Conservation (phyloP, 441 rosid genomes). For the Caryocar brasiliense region DNA sequence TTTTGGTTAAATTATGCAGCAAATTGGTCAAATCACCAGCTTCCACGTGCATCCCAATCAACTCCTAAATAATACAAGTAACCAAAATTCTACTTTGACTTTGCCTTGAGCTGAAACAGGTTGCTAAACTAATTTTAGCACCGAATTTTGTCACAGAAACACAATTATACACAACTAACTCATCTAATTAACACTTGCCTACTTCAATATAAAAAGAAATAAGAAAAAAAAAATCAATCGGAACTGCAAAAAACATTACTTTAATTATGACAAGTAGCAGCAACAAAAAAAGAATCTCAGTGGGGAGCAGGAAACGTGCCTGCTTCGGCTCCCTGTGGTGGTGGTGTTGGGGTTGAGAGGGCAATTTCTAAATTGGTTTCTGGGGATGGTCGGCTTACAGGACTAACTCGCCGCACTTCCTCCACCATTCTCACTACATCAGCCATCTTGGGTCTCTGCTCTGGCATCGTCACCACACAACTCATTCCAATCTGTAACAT, state of each 20-base stretch:
- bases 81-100: conserved; percentile 6
- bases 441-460: conserved; percentile 60
- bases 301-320: conserved; percentile 37
- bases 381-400: conserved; percentile 20
- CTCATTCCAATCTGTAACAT: conserved; percentile 82
- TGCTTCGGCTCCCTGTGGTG: conserved; percentile 26
- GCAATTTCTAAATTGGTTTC: conserved; percentile 44
- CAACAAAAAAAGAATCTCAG: conserved; percentile 11
- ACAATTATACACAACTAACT: conserved; percentile 1
- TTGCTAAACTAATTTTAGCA: conserved; percentile 14
- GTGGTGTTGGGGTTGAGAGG: conserved; percentile 29
- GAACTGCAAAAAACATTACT: conserved; percentile 2
- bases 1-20: conserved; percentile 2
- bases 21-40: background rate
- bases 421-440: conserved; percentile 65
- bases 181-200: background rate
- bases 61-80: conserved; percentile 6
- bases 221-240: background rate
- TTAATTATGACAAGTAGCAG: too few relatives aligned
- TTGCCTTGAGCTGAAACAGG: conserved; percentile 6
- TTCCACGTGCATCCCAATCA: conserved; percentile 3
- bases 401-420: conserved; percentile 37
- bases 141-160: background rate
- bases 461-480: conserved; percentile 62
- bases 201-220: background rate